Percentiles rank a stretch among this genome's conserved stretches.
Conservation (phyloP, 2,329 filamentous ascomycete genomes). For the Talaromyces atroroseus region DNA sequence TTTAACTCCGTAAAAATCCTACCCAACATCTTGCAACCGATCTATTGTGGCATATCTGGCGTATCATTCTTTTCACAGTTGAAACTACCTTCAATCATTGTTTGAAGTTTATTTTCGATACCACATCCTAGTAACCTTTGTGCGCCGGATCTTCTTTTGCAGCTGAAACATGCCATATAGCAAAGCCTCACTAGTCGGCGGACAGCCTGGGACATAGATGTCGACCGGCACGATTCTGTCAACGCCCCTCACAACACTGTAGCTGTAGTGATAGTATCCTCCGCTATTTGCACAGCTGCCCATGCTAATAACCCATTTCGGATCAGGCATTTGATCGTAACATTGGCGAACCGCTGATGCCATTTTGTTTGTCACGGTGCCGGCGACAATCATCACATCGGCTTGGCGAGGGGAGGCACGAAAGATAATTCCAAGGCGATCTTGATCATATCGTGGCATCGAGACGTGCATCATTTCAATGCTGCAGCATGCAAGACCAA, state of each 20-base stretch:
- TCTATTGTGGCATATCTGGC: too few species aligned
- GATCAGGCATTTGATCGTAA: slow-evolving; percentile 94
- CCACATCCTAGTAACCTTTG: slow-evolving; percentile 48
- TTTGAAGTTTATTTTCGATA: slow-evolving; percentile 44
- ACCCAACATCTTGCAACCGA: too few species aligned
- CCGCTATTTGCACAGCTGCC: slow-evolving; percentile 79
- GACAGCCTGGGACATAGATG: slow-evolving; percentile 71
- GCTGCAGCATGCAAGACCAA: slow-evolving; percentile 82
- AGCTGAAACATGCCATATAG: slow-evolving; percentile 65
- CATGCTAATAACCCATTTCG: slow-evolving; percentile 82
- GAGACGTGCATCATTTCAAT: slow-evolving; percentile 92
- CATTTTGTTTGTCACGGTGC: slow-evolving; percentile 95
- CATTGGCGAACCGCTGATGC: slow-evolving; percentile 82
- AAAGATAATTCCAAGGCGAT: slow-evolving; percentile 85
- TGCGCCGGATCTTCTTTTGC: slow-evolving; percentile 66
- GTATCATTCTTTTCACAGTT: too few species aligned
- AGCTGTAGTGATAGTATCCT: slow-evolving; percentile 83
- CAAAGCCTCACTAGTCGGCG: slow-evolving; percentile 49
- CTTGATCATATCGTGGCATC: slow-evolving; percentile 82
- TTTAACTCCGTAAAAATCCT: too few species aligned
- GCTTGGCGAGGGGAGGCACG: slow-evolving; percentile 80
- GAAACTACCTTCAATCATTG: too few species aligned
- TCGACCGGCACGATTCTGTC: slow-evolving; percentile 75
- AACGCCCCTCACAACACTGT: slow-evolving; percentile 68
- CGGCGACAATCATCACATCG: slow-evolving; percentile 90